Evolutionary conservation across 2,329 filamentous ascomycete genomes (phyloP), one percentile per base, ranked within the genome.

Genomic region (Zymoseptoria crescenta): DNA sequence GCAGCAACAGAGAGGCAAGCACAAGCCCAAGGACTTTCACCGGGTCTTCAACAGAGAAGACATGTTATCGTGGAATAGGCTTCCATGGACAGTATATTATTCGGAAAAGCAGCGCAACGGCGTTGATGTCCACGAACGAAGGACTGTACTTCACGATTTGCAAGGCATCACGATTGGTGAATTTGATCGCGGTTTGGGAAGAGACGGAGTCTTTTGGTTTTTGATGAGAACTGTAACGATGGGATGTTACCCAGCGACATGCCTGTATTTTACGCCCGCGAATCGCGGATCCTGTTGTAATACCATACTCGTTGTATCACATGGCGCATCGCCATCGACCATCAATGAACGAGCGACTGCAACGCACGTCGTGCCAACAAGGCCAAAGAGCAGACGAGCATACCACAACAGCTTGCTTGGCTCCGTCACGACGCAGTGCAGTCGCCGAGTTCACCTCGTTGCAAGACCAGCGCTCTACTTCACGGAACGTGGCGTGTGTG

Each of bases 41-140:
- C 58, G 21, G 57, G 62, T 59, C 54, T 64, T 45, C 59, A 58
- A n/a, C 58, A 62, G 28, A 60, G 62, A 58, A 58, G 62, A 21
- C 57, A 60, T 19, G 28, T 62, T 10, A 49, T 65, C 29, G 59
- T 62, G 30, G 64, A 66, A 54, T 65, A 60, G 56, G 55, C 49
- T 52, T 62, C 56, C 52, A 56, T 56, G 49, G 56, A 64, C 54
- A 49, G 55, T 50, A 29, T 59, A 56, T 35, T 61, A 53, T 41
- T 54, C 35, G 51, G 35, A 41, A 45, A 45, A 5, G 35, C n/a
- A 45, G 16, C n/a, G 35, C 13, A 16, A 45, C 35, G 35, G 35
- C 35, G 35, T 45, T 45, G 35, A 45, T 45, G 35, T 45, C 35
- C 35, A 45, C 35, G 35, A 45, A 45, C 35, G 35, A 45, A 45